A percentile compares a stretch with the other conserved stretches of the same genome.
Conservation (phyloP, 768 basidiomycete genomes). For the Candolleomyces aberdarensis region DNA sequence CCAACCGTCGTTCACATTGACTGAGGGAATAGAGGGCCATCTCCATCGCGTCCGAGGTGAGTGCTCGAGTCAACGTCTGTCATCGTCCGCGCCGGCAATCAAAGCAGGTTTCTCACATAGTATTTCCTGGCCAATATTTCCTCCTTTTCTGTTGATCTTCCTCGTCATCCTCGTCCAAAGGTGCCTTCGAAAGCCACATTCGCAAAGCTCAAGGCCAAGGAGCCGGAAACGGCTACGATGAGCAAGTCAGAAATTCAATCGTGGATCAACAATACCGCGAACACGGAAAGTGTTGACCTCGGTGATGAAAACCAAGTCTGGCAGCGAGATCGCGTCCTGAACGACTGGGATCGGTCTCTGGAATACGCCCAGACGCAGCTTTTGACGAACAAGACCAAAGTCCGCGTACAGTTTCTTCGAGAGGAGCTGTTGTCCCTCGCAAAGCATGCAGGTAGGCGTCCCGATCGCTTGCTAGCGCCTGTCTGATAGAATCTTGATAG, state of each 20-base stretch:
- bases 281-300: conserved; percentile 24
- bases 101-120: neutral
- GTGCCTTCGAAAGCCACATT: conserved; percentile 24
- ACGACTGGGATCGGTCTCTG: conserved; percentile 54
- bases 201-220: conserved; percentile 49
- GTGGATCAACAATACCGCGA: conserved; percentile 54
- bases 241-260: conserved; percentile 57
- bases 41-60: too few relatives aligned
- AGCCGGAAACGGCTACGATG: conserved; percentile 34
- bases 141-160: neutral
- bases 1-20: too few relatives aligned
- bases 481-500: conserved; percentile 31
- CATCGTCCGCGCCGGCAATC: too few relatives aligned
- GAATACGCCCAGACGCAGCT: conserved; percentile 50
- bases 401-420: conserved; percentile 54
- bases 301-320: conserved; percentile 34
- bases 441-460: conserved; percentile 51
- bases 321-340: conserved; percentile 51
- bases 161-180: conserved; percentile 1
- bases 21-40: too few relatives aligned
- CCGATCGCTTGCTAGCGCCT: neutral
- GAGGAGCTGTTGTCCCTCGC: conserved; percentile 60
- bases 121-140: neutral
- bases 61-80: too few relatives aligned
- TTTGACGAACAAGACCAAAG: conserved; percentile 51